phyloP scores from a whole-genome alignment of 208 protist species.

The Lotmaria passim region DNA sequence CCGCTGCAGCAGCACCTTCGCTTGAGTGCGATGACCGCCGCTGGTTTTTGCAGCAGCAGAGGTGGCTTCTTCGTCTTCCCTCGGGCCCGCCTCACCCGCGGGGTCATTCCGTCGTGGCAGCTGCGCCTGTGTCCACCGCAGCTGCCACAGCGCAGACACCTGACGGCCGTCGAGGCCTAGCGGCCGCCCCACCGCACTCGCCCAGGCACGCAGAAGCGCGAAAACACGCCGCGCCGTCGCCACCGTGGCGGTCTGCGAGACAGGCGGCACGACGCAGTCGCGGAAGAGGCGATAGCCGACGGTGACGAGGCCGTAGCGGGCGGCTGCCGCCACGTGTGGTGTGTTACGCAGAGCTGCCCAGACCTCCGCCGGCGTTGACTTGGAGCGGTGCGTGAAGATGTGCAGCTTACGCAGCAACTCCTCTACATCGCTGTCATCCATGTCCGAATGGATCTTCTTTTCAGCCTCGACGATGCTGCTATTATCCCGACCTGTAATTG shows the following conservation, averaged over 20 bases:
- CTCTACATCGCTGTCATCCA: too few relatives aligned
- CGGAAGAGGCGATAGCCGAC: constrained; percentile 34
- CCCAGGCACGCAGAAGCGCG: constrained; percentile 33
- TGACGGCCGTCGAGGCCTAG: constrained; percentile 28
- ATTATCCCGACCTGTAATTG: neutral
- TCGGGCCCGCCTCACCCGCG: too few relatives aligned
- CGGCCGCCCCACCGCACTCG: constrained; percentile 30
- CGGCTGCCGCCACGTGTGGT: constrained; percentile 7
- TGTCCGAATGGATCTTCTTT: too few relatives aligned
- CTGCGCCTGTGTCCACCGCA: constrained; percentile 29
- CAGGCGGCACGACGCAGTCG: constrained; percentile 23
- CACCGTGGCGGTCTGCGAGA: constrained; percentile 1
- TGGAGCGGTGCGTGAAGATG: constrained; percentile 6
- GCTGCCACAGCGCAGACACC: constrained; percentile 31
- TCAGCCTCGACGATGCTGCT: too few relatives aligned
- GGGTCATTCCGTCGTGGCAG: too few relatives aligned
- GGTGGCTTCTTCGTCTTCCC: neutral
- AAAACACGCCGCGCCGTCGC: constrained; percentile 34
- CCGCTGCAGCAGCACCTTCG: neutral
- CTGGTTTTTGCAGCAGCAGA: neutral
- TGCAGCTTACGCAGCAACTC: constrained; percentile 15
- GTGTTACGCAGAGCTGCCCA: constrained; percentile 28
- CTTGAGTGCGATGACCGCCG: neutral
- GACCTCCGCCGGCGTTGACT: constrained; percentile 2
- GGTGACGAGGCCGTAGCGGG: constrained; percentile 47